Base-by-base conservation (phyloP, 2,329 filamentous ascomycete genomes). In the Gliomastix tumulicola region DNA sequence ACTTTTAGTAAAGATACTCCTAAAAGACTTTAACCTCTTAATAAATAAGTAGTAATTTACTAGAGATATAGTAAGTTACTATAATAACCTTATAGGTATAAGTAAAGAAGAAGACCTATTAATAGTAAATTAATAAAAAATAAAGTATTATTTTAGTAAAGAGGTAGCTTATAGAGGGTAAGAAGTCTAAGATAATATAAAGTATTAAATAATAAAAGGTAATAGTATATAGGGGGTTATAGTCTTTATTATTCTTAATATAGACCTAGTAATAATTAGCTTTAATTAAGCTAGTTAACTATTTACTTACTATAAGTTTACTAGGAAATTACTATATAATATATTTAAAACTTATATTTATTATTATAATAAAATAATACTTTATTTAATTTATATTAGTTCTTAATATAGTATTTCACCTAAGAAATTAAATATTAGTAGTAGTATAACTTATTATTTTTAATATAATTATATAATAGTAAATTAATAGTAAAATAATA, bases 401-500 rank as follows among this genome's bases (percentile, higher is more conserved):
- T 12, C 13, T 23, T 15, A 13, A 35, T 35, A 22, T 21, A 15
- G 11, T 23, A 35, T 35, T 35, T 19, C 11, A 34, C 11, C 22
- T 25, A 25, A 25, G n/a, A 25, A 9, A 9, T 25, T 25, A 25
- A 25, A 9, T 9, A 25, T 9, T 25, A 25, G 9, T 15, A 9
- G 15, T 9, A n/a, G 8, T 35, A 35, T 23, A 35, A n/a, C 8
- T 35, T 23, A 23, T 13, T 23, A 35, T 23, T 7, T 10, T 23
- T 22, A 23, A 35, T 17, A 21, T 22, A 35, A 35, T 12, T 38
- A 21, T 34, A 17, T 27, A 21, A 20, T 36, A 28, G 18, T 30
- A 39, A 25, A n/a, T 36, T 21, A 32, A 39, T 22, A 15, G 10
- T 37, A 32, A 37, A 28, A 7, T 32, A 30, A 6, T 32, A 34